phyloP scores from a whole-genome alignment of 345 rosid genomes.

The Linum trigynum region DNA sequence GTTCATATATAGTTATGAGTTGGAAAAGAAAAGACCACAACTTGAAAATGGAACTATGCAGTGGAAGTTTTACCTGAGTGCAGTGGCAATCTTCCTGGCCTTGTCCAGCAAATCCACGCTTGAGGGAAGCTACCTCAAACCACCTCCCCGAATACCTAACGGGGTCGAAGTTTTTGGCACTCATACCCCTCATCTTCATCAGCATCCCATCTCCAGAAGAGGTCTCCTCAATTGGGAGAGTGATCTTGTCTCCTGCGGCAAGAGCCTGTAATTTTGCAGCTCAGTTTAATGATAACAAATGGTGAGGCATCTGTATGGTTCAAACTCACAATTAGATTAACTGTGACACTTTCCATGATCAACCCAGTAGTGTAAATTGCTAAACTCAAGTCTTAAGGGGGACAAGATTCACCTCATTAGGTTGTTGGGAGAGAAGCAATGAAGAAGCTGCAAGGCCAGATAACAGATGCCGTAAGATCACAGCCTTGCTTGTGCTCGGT shows the following conservation, averaged over 20 bases:
- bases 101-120: constrained; percentile 90
- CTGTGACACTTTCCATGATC: too few relatives aligned
- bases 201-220: constrained; percentile 43
- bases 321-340: too few relatives aligned
- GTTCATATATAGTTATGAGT: constrained; percentile 4
- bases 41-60: constrained; percentile 2
- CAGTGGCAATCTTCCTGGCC: constrained; percentile 99
- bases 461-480: constrained; percentile 23
- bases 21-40: not conserved
- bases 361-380: not conserved
- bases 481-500: constrained; percentile 17
- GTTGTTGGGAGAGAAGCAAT: constrained; percentile 44
- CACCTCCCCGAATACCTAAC: constrained; percentile 84
- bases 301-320: not conserved
- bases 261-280: constrained; percentile 29
- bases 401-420: constrained; percentile 40
- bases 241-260: constrained; percentile 40
- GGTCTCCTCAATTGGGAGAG: constrained; percentile 51
- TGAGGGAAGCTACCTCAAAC: constrained; percentile 97
- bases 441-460: constrained; percentile 64
- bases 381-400: constrained; percentile 2
- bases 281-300: not conserved
- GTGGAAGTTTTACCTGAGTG: constrained; percentile 54
- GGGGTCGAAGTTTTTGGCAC: constrained; percentile 77
- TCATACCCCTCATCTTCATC: constrained; percentile 96